A percentile compares a stretch with the other conserved stretches of the same genome.
phyloP scores from a whole-genome alignment of 208 protist species.

The Leishmania gerbilli region DNA sequence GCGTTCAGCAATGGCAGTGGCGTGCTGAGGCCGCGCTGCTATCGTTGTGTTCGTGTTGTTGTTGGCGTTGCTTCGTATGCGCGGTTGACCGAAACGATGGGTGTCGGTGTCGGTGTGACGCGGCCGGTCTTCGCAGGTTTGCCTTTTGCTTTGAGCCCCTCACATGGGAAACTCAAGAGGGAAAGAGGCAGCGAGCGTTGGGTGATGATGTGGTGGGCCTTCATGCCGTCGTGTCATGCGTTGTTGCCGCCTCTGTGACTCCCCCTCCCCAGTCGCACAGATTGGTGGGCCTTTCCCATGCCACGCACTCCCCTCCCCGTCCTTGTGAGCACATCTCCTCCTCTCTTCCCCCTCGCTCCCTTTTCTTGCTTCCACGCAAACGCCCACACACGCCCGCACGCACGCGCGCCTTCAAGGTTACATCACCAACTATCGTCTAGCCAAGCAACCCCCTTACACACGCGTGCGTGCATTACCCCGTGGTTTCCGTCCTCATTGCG shows the following conservation, averaged over 20 bases:
- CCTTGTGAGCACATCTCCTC: neutral
- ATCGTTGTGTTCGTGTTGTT: neutral
- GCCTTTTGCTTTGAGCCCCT: neutral
- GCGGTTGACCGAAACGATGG: neutral
- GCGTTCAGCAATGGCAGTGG: neutral
- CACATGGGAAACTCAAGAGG: neutral
- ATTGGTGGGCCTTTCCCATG: neutral
- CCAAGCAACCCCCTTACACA: neutral
- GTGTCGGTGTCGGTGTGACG: neutral
- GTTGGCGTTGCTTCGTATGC: neutral
- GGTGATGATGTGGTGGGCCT: neutral
- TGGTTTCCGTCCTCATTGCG: neutral
- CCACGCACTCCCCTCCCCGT: neutral
- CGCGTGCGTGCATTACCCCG: neutral
- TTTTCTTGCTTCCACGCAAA: slow-evolving; percentile 12
- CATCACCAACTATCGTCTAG: slow-evolving; percentile 1
- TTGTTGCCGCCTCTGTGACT: neutral
- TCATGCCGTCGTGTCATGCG: neutral
- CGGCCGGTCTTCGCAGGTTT: neutral
- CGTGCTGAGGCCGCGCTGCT: neutral
- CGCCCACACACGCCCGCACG: neutral
- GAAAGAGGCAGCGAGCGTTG: neutral
- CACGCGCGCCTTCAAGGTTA: neutral
- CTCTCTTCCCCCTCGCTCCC: neutral
- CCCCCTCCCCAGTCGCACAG: neutral